phyloP scores from a whole-genome alignment of 2,329 filamentous ascomycete species.

The Diaporthe australafricana region DNA sequence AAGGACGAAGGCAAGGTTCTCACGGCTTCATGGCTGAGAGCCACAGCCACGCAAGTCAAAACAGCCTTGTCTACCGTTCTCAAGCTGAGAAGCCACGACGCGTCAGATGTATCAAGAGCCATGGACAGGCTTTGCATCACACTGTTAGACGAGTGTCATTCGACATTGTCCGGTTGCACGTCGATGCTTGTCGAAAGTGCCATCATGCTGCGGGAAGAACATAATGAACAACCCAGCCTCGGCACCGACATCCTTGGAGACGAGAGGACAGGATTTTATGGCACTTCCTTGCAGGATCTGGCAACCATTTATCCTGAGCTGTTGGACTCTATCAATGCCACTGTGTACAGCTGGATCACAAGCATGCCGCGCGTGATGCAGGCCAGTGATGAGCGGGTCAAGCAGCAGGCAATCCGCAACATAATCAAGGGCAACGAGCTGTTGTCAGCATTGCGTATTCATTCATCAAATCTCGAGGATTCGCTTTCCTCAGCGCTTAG shows the following conservation, averaged over 20 bases:
- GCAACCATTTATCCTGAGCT: slow-evolving; percentile 66
- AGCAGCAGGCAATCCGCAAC: slow-evolving; percentile 78
- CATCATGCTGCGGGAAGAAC: slow-evolving; percentile 72
- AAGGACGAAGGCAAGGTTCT: slow-evolving; percentile 52
- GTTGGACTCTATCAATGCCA: slow-evolving; percentile 69
- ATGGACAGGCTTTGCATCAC: slow-evolving; percentile 78
- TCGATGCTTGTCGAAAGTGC: slow-evolving; percentile 84
- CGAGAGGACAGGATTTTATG: slow-evolving; percentile 53
- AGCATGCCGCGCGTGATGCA: slow-evolving; percentile 87
- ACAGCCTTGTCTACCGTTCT: slow-evolving; percentile 83
- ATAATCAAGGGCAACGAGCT: slow-evolving; percentile 80
- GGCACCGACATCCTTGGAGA: slow-evolving; percentile 14
- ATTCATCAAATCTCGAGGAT: slow-evolving; percentile 75
- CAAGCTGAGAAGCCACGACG: slow-evolving; percentile 78
- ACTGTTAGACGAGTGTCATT: slow-evolving; percentile 82
- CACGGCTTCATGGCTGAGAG: slow-evolving; percentile 77
- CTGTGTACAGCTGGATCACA: slow-evolving; percentile 83
- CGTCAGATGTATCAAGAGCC: slow-evolving; percentile 74
- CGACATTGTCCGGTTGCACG: slow-evolving; percentile 76
- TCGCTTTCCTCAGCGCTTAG: slow-evolving; percentile 76
- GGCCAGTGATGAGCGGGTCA: slow-evolving; percentile 82
- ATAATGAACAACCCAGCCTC: slow-evolving; percentile 47
- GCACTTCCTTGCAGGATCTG: slow-evolving; percentile 62
- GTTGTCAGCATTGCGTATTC: slow-evolving; percentile 71
- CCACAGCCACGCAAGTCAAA: slow-evolving; percentile 84